Evolutionary conservation across 2,329 filamentous ascomycete genomes (phyloP).

Genomic region (Cladosporium sp.): DNA sequence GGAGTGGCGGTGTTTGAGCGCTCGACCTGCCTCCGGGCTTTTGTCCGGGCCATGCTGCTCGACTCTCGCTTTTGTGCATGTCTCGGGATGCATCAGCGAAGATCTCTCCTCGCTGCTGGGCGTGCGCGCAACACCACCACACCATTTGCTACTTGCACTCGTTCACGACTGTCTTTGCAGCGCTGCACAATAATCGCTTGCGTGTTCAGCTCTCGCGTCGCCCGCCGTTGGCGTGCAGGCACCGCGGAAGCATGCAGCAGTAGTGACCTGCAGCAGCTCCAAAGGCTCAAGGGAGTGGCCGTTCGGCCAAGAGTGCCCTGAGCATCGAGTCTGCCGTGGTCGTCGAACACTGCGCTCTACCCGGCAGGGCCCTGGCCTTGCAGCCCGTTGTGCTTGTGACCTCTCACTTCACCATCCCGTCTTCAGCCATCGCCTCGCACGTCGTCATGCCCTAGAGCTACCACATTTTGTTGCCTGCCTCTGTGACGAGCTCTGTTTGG

Average conservation of each 20-base stretch:
- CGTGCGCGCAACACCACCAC: neutral
- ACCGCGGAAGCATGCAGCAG: constrained; percentile 13
- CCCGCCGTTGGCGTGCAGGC: constrained; percentile 7
- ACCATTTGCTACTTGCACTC: neutral
- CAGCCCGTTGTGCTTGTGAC: constrained; percentile 20
- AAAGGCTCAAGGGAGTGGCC: constrained; percentile 16
- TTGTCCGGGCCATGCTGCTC: neutral
- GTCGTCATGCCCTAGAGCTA: constrained; percentile 14
- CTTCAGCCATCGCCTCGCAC: constrained; percentile 11
- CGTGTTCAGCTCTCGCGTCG: constrained; percentile 1
- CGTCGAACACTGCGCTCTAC: neutral
- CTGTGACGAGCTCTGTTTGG: neutral
- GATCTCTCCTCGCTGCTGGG: neutral
- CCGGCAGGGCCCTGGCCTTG: constrained; percentile 12
- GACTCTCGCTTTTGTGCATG: neutral
- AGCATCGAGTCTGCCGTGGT: constrained; percentile 14
- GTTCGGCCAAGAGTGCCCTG: constrained; percentile 17
- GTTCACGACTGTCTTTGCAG: neutral
- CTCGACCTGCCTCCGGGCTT: neutral
- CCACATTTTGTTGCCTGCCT: neutral
- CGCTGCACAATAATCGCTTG: neutral
- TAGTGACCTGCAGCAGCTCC: constrained; percentile 17
- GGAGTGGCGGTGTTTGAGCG: neutral
- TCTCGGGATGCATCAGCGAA: neutral
- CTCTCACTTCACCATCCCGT: constrained; percentile 13